A percentile compares a stretch with the other conserved stretches of the same genome.
These are phyloP conservation scores for Fraxinus velutina DNA, from an alignment of 305 asterid genomes.

Conservation along the genomic window DNA sequence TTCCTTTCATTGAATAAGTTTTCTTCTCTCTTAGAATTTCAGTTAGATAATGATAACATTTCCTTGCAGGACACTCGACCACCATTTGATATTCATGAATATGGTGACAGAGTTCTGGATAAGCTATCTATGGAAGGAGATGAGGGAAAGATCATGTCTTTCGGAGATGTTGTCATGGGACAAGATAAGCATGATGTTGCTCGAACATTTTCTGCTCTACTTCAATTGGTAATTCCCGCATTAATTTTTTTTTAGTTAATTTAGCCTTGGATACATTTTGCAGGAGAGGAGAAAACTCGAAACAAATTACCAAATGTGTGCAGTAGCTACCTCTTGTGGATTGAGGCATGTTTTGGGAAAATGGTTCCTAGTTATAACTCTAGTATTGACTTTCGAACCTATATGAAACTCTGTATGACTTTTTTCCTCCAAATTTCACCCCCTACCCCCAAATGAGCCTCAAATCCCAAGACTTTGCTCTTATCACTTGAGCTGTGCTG, in stretches of 20 bases:
- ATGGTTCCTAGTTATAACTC: neutral
- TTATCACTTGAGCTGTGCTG: neutral
- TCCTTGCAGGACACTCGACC: slow-evolving; percentile 68
- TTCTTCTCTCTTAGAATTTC: neutral
- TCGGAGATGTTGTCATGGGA: slow-evolving; percentile 69
- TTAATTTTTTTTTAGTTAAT: neutral
- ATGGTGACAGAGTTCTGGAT: slow-evolving; percentile 65
- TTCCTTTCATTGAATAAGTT: neutral
- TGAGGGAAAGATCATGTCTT: slow-evolving; percentile 40
- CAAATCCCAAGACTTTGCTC: neutral
- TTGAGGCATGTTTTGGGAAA: neutral
- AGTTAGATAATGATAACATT: slow-evolving; percentile 13
- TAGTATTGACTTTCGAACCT: neutral
- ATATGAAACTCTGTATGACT: neutral
- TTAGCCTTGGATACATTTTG: neutral
- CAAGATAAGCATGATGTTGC: slow-evolving; percentile 87
- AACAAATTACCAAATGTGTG: neutral
- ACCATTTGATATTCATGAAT: slow-evolving; percentile 89
- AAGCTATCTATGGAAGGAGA: slow-evolving; percentile 50
- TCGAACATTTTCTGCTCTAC: slow-evolving; percentile 90
- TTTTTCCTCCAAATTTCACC: neutral
- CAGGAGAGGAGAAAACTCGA: neutral
- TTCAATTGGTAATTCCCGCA: slow-evolving; percentile 65
- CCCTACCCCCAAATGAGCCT: neutral
- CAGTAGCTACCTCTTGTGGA: neutral